phyloP scores from a whole-genome alignment of 768 basidiomycete species.

The Tricholoma terreum region DNA sequence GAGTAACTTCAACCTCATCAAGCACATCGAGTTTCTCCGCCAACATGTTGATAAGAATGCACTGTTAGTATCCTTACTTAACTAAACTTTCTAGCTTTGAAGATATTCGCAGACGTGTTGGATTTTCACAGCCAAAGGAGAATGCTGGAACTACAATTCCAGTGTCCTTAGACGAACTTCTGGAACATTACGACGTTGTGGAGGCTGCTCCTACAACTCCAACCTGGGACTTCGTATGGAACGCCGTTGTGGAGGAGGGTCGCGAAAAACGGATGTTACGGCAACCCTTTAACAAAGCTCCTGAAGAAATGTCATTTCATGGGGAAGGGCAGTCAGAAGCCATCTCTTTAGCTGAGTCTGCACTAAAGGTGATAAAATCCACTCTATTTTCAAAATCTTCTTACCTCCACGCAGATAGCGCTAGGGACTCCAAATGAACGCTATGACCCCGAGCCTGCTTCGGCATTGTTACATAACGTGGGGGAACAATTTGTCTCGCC shows the following conservation, averaged over 20 bases:
- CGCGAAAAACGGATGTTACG: constrained; percentile 67
- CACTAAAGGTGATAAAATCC: constrained; percentile 54
- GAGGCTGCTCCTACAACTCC: constrained; percentile 43
- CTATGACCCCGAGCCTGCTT: constrained; percentile 61
- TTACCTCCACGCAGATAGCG: constrained; percentile 53
- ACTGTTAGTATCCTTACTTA: constrained; percentile 53
- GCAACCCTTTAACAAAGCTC: constrained; percentile 48
- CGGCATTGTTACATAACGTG: constrained; percentile 50
- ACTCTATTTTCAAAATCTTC: background rate
- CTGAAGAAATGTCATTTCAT: constrained; percentile 35
- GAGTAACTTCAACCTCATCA: constrained; percentile 73
- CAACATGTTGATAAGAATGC: constrained; percentile 82
- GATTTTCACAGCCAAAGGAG: constrained; percentile 48
- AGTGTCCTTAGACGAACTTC: constrained; percentile 40
- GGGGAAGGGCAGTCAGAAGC: constrained; percentile 34
- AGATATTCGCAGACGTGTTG: constrained; percentile 52
- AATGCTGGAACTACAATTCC: constrained; percentile 36
- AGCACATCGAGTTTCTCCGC: constrained; percentile 81
- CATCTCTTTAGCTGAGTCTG: constrained; percentile 59
- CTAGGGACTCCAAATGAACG: constrained; percentile 68
- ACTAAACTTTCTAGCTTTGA: constrained; percentile 6
- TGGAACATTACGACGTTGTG: constrained; percentile 46
- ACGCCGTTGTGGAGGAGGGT: constrained; percentile 63
- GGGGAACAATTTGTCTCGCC: constrained; percentile 53
- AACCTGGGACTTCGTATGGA: constrained; percentile 76